Conservation (phyloP, 768 basidiomycete genomes). For the Boletus insuetus region DNA sequence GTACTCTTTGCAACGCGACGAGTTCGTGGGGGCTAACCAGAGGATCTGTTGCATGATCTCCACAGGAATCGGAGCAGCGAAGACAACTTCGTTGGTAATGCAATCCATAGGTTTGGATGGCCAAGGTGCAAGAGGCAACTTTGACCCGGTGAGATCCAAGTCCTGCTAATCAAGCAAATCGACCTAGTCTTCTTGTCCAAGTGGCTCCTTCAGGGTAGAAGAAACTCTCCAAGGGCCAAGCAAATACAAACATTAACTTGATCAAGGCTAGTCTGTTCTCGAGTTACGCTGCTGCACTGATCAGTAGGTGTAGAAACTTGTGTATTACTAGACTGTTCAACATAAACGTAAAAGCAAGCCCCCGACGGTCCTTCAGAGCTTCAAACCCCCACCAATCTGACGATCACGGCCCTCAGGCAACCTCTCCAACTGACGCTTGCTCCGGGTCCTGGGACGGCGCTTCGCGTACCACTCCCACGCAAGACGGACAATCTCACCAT, state of each 20-base stretch:
- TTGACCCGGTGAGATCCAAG: too few relatives aligned
- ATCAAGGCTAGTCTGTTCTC: too few relatives aligned
- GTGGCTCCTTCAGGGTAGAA: too few relatives aligned
- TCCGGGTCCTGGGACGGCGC: constrained; percentile 64
- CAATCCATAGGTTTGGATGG: background rate
- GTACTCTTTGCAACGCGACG: background rate
- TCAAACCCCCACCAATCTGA: constrained; percentile 23
- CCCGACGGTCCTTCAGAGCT: constrained; percentile 1
- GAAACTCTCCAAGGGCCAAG: too few relatives aligned
- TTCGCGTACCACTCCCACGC: constrained; percentile 96
- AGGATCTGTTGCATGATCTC: background rate
- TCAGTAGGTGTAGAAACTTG: background rate
- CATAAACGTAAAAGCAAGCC: background rate
- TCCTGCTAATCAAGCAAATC: too few relatives aligned
- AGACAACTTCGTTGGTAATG: background rate
- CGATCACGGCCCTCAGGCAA: constrained; percentile 64
- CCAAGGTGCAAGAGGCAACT: too few relatives aligned
- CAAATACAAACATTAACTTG: background rate
- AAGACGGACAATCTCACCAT: constrained; percentile 86
- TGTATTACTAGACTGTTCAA: constrained; percentile 3
- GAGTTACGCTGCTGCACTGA: too few relatives aligned
- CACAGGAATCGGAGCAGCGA: background rate
- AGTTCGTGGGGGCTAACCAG: background rate
- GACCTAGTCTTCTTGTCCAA: too few relatives aligned
- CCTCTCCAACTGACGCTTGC: constrained; percentile 56